Evolutionary conservation across 768 basidiomycete species (phyloP), one percentile per base, ranked within the genome.

Genomic region (Lentinus brumalis): DNA sequence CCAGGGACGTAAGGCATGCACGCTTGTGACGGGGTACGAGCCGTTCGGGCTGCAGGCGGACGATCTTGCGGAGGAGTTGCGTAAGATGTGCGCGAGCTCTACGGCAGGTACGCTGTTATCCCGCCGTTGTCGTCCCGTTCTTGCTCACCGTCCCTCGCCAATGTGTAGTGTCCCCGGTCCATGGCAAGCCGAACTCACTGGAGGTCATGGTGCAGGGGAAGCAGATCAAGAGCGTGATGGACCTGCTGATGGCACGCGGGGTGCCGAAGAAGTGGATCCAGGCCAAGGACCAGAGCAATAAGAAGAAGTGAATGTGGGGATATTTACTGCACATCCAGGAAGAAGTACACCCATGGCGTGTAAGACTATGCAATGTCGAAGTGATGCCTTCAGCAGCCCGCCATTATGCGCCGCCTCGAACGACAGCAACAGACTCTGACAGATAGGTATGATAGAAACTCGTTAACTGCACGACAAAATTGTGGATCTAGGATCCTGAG

Each of bases 161-260:
- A 35, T 3, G 35, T 35, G 35, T 66, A 91, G 90, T 89, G 15
- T 82, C 86, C 0, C 83, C 86, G 1, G 56, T 82, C n/a, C 77
- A 76, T 5, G 87, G 88, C 0, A 88, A 86, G 70, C 67, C 77
- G 15, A 76, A 82, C 2, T 83, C 82, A 1, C 66, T 83, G 54
- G 91, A 95, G 67, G 86, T 97, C 9, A 77, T 90, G 62, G 87
- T 96, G 0, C 95, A 96, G 69, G 95, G 95, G 2, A 91, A 90
- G 62, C 94, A 96, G 67, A 77, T 80, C 18, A 81, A 83, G 64
- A 75, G 78, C 2, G 88, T 94, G 11, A 76, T 80, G 10, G 88
- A 91, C 5, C 82, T 92, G 61, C 71, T 97, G 42, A 71, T 82
- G 3, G 79, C 76, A 26, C 85, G 82, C 64, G 92, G 94, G 0